Conservation (phyloP, 2,329 filamentous ascomycete species). For the Alternaria consortialis region DNA sequence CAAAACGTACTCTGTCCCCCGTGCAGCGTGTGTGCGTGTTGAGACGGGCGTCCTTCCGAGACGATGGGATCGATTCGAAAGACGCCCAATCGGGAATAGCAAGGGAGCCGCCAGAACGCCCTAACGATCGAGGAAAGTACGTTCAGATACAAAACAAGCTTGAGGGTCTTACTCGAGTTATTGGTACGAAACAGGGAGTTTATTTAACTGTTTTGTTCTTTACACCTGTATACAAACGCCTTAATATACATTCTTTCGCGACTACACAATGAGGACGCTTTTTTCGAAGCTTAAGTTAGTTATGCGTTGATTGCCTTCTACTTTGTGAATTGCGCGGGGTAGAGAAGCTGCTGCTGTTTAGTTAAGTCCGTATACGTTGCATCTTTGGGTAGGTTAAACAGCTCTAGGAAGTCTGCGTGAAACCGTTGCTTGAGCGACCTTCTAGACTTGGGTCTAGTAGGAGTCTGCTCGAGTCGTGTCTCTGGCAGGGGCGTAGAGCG, state of each 20-base stretch:
- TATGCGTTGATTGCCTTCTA: conserved; percentile 10
- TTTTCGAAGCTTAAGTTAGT: not conserved
- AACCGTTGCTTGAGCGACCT: conserved; percentile 11
- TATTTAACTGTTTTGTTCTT: not conserved
- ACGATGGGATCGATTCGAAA: conserved; percentile 84
- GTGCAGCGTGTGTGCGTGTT: conserved; percentile 72
- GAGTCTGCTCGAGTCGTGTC: not conserved
- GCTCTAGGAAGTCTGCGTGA: conserved; percentile 13
- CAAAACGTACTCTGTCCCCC: conserved; percentile 72
- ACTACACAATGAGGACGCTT: conserved; percentile 4
- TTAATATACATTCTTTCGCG: conserved; percentile 1
- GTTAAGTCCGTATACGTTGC: conserved; percentile 10
- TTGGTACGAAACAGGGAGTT: not conserved
- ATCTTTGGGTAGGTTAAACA: conserved; percentile 9
- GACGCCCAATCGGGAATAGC: conserved; percentile 73
- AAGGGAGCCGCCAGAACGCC: conserved; percentile 90
- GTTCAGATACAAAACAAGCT: not conserved
- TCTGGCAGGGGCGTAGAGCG: not conserved
- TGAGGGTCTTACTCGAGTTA: not conserved
- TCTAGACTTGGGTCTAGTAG: not conserved
- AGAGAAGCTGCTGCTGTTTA: conserved; percentile 17
- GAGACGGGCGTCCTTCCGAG: conserved; percentile 64
- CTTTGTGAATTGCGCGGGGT: conserved; percentile 16
- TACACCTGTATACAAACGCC: not conserved
- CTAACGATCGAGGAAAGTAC: not conserved